A percentile compares a stretch with the other conserved stretches of the same genome.
Conservation (phyloP, 305 asterid genomes). For the Ajuga reptans region DNA sequence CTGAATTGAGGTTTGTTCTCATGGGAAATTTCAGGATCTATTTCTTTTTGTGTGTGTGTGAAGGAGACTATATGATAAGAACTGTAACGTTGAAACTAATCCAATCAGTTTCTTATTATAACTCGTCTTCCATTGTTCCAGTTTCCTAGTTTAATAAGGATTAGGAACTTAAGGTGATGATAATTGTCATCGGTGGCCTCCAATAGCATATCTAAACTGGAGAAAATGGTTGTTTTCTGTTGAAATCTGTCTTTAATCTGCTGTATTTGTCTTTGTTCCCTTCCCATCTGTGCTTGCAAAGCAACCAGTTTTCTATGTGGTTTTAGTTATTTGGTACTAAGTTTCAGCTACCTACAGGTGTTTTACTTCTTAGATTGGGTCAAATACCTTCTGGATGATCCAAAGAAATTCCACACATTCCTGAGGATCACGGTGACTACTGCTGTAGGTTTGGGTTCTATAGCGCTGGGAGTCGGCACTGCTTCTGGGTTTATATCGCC, state of each 20-base stretch:
- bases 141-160: conserved; percentile 1
- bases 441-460: conserved; percentile 70
- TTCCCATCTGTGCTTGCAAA: conserved; percentile 6
- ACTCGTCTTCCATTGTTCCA: neutral
- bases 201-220: conserved; percentile 15
- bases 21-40: conserved; percentile 13
- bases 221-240: neutral
- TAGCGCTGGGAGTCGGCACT: conserved; percentile 88
- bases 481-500: conserved; percentile 98
- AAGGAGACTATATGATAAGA: conserved; percentile 11
- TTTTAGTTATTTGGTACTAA: conserved; percentile 20
- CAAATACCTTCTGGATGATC: conserved; percentile 74
- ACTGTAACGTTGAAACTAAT: neutral
- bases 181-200: conserved; percentile 5
- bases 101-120: neutral
- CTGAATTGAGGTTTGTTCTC: neutral
- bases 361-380: conserved; percentile 95
- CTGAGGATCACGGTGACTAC: conserved; percentile 73
- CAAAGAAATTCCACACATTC: conserved; percentile 78
- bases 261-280: neutral
- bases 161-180: neutral
- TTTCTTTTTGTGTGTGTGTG: neutral
- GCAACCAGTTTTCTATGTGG: neutral
- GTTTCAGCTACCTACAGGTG: conserved; percentile 46
- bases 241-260: neutral